phyloP scores from a whole-genome alignment of 2,329 filamentous ascomycete species.

The Tolypocladium ovalisporum region DNA sequence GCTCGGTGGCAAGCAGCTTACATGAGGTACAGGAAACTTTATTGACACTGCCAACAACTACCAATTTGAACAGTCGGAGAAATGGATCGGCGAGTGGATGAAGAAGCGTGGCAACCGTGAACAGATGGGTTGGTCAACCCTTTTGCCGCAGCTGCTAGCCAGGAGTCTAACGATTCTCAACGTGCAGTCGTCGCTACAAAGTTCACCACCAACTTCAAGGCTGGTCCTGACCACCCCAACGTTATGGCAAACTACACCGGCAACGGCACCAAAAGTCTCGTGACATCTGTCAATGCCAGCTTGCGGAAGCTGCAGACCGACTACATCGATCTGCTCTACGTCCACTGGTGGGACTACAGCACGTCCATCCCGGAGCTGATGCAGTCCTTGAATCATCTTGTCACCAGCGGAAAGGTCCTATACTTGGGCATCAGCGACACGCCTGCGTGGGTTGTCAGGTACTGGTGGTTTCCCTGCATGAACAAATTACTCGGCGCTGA shows the following conservation, averaged over 20 bases:
- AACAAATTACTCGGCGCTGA: background rate
- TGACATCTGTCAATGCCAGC: conserved; percentile 42
- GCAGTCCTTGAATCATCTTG: conserved; percentile 53
- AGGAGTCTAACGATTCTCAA: background rate
- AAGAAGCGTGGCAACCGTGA: conserved; percentile 51
- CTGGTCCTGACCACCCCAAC: conserved; percentile 26
- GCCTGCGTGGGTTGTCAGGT: conserved; percentile 56
- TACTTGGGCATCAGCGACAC: conserved; percentile 60
- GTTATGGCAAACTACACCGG: conserved; percentile 44
- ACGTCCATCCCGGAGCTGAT: conserved; percentile 58
- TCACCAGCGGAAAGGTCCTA: conserved; percentile 47
- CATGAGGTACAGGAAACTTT: conserved; percentile 47
- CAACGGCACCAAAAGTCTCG: conserved; percentile 52
- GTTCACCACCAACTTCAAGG: conserved; percentile 47
- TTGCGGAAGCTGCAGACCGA: conserved; percentile 52
- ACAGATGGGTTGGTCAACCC: conserved; percentile 40
- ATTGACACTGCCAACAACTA: conserved; percentile 64
- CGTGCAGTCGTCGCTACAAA: conserved; percentile 55
- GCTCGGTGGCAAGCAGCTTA: background rate
- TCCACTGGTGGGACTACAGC: conserved; percentile 60
- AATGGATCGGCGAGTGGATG: conserved; percentile 64
- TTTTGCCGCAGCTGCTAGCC: too few relatives aligned
- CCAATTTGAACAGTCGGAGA: conserved; percentile 50
- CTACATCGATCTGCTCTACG: conserved; percentile 57
- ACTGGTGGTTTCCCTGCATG: background rate